Evolutionary conservation across 1,139 yeast species (phyloP).

Genomic region (Sugiyamaella pinicola): DNA sequence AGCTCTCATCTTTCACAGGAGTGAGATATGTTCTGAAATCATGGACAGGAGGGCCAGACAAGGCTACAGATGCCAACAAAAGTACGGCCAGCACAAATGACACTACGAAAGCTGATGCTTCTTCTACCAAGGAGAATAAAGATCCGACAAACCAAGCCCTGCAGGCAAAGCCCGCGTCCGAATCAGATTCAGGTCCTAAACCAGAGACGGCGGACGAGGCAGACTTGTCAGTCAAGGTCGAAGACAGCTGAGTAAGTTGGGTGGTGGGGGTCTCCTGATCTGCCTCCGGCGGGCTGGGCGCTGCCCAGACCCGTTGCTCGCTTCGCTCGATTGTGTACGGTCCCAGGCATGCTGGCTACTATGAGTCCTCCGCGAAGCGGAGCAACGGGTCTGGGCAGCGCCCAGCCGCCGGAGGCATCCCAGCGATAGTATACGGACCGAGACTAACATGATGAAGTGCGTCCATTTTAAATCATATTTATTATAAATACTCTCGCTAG

Average conservation of each 20-base stretch:
- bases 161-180: neutral
- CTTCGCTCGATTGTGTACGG: no score
- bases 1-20: slow-evolving; percentile 63
- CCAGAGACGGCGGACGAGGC: neutral
- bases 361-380: no score
- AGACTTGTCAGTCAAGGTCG: neutral
- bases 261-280: no score
- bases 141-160: neutral
- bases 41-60: slow-evolving; percentile 44
- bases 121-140: slow-evolving; percentile 9
- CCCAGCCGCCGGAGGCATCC: no score
- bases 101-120: slow-evolving; percentile 1
- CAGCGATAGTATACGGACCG: no score
- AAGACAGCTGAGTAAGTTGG: neutral
- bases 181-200: neutral
- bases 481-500: slow-evolving; percentile 9
- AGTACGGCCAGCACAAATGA: slow-evolving; percentile 13
- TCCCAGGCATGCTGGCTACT: no score
- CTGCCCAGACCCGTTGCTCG: no score
- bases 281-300: no score
- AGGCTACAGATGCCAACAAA: slow-evolving; percentile 9
- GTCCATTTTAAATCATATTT: no score
- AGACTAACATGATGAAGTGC: no score
- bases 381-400: no score
- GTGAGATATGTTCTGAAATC: slow-evolving; percentile 51